Evolutionary conservation across 176 grass and related monocot species (phyloP).

Genomic region (Ampelocalamus luodianensis): DNA sequence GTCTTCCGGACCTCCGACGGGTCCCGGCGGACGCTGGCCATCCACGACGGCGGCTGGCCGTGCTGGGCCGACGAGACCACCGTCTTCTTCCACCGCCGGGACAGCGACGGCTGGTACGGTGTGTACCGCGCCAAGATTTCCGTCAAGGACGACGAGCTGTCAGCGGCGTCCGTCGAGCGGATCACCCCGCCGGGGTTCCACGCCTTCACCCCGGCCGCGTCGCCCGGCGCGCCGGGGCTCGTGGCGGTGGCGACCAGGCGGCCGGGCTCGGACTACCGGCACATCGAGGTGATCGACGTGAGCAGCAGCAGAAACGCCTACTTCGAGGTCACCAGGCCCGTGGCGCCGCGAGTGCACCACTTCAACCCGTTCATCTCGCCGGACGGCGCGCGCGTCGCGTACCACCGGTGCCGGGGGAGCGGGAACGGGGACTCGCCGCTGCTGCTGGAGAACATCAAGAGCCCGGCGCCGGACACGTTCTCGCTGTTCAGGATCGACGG

Average conservation of each 20-base stretch:
- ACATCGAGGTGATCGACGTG: constrained; percentile 82
- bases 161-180: constrained; percentile 45
- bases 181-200: constrained; percentile 79
- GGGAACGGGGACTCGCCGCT: constrained; percentile 67
- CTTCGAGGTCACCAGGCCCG: constrained; percentile 59
- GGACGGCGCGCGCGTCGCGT: constrained; percentile 64
- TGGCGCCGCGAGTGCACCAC: constrained; percentile 70
- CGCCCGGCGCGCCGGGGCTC: constrained; percentile 62
- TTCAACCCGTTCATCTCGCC: constrained; percentile 87
- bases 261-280: constrained; percentile 61
- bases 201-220: constrained; percentile 83
- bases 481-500: constrained; percentile 89
- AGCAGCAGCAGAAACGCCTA: constrained; percentile 37
- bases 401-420: constrained; percentile 83
- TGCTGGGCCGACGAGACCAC: constrained; percentile 75
- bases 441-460: constrained; percentile 83
- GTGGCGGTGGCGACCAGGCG: constrained; percentile 81
- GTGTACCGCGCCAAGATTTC: constrained; percentile 66
- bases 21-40: constrained; percentile 51
- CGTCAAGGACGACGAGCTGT: constrained; percentile 10
- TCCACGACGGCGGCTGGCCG: constrained; percentile 73
- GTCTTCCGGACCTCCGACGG: constrained; percentile 69
- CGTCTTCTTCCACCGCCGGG: constrained; percentile 85
- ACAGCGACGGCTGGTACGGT: constrained; percentile 74
- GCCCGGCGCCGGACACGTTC: constrained; percentile 49